Evolutionary conservation across 2,329 filamentous ascomycete genomes (phyloP).

Genomic region (Whalleya microplaca): DNA sequence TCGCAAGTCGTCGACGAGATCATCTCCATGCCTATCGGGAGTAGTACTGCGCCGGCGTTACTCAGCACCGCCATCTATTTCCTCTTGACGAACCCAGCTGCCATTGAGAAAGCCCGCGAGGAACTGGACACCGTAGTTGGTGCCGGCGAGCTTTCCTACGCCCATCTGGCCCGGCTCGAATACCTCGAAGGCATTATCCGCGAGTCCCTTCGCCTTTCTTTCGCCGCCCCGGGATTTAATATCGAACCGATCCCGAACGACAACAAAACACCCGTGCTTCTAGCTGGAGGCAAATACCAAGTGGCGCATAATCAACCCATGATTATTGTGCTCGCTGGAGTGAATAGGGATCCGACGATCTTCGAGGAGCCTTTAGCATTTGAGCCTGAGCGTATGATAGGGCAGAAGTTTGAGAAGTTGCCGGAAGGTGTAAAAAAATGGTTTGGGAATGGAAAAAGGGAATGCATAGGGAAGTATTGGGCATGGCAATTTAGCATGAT

Average conservation of each 20-base stretch:
- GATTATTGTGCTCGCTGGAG: constrained; percentile 54
- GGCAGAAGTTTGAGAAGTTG: constrained; percentile 46
- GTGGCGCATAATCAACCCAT: constrained; percentile 52
- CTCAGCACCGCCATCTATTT: constrained; percentile 53
- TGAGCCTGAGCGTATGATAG: constrained; percentile 53
- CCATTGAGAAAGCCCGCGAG: constrained; percentile 51
- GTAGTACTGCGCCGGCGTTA: constrained; percentile 52
- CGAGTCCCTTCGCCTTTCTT: constrained; percentile 58
- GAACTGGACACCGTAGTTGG: constrained; percentile 59
- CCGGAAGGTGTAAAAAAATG: constrained; percentile 52
- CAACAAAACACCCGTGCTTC: constrained; percentile 48
- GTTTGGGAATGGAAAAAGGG: constrained; percentile 56
- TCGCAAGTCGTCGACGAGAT: constrained; percentile 70
- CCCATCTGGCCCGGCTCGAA: constrained; percentile 54
- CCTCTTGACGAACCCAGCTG: constrained; percentile 54
- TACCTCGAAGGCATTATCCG: constrained; percentile 59
- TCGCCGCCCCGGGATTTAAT: constrained; percentile 59
- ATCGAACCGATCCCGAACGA: constrained; percentile 51
- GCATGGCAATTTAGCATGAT: constrained; percentile 51
- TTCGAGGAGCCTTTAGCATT: constrained; percentile 53
- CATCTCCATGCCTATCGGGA: constrained; percentile 67
- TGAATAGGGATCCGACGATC: constrained; percentile 53
- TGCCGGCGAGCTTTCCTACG: constrained; percentile 45
- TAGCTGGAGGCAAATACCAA: constrained; percentile 53
- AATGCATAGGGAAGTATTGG: constrained; percentile 56